Conservation (phyloP, 2,329 filamentous ascomycete species). For the Stagonosporopsis rhizophila region DNA sequence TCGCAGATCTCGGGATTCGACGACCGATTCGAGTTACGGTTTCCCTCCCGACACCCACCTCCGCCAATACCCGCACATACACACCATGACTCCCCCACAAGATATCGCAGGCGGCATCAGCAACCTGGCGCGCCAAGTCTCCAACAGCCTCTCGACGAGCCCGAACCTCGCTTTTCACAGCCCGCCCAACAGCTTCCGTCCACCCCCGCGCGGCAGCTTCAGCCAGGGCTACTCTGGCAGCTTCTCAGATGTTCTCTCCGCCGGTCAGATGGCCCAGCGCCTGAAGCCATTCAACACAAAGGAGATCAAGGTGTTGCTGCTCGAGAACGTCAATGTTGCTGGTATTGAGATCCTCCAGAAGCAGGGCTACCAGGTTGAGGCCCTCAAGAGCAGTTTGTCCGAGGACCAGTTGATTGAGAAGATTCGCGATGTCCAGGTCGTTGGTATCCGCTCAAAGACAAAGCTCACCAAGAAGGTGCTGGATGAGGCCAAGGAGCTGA, state of each 20-base stretch:
- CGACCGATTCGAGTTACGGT: constrained; percentile 28
- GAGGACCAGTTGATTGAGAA: constrained; percentile 97
- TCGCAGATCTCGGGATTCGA: constrained; percentile 20
- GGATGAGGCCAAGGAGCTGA: constrained; percentile 87
- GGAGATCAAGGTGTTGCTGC: constrained; percentile 93
- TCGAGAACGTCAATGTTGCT: constrained; percentile 95
- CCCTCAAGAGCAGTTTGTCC: constrained; percentile 83
- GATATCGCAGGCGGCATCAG: constrained; percentile 45
- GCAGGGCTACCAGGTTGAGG: constrained; percentile 97
- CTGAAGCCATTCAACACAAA: constrained; percentile 95
- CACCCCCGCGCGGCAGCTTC: constrained; percentile 43
- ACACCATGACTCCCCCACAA: constrained; percentile 46
- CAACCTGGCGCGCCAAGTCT: constrained; percentile 55
- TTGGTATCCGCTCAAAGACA: constrained; percentile 97
- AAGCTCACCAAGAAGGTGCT: constrained; percentile 88
- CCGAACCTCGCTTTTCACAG: constrained; percentile 79
- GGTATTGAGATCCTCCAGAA: constrained; percentile 80
- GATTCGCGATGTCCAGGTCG: constrained; percentile 96
- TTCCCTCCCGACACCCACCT: constrained; percentile 13
- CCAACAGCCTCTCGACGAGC: constrained; percentile 71
- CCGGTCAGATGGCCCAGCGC: constrained; percentile 66
- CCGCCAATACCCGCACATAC: constrained; percentile 28
- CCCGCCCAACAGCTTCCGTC: constrained; percentile 66
- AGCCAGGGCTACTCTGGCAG: constrained; percentile 49
- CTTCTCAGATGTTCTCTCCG: constrained; percentile 18